Evolutionary conservation across 164 flowering plant species (phyloP).

Genomic region (Macadamia tetraphylla): DNA sequence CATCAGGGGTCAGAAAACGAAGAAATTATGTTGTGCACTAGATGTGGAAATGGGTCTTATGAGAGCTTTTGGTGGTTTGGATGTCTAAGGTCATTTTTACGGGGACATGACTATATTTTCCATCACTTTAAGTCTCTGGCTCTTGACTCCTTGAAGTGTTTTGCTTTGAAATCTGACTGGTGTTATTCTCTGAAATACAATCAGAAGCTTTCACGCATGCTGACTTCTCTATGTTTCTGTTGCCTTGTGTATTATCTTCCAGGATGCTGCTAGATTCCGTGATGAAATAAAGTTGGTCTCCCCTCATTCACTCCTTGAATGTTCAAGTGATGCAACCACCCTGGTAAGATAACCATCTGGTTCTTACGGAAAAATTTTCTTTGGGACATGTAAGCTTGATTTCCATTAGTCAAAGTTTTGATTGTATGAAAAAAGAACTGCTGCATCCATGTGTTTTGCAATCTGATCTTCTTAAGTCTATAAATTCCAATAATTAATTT

Average conservation of each 20-base stretch:
- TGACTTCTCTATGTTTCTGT: background rate
- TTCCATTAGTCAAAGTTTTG: background rate
- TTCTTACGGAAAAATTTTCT: background rate
- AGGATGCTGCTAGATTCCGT: slow-evolving; percentile 82
- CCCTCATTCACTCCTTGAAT: slow-evolving; percentile 66
- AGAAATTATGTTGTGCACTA: background rate
- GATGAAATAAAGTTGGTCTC: slow-evolving; percentile 71
- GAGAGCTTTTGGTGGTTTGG: background rate
- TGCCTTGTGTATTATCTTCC: slow-evolving; percentile 7
- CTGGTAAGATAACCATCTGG: slow-evolving; percentile 37
- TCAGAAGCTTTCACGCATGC: background rate
- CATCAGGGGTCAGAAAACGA: too few relatives aligned
- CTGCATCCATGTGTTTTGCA: background rate
- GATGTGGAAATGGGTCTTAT: background rate
- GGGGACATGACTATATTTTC: too few relatives aligned
- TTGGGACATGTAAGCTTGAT: background rate
- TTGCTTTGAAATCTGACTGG: background rate
- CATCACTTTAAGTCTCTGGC: background rate
- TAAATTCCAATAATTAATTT: too few relatives aligned
- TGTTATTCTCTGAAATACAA: background rate
- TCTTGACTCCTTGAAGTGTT: background rate
- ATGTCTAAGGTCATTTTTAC: background rate
- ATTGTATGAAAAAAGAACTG: background rate
- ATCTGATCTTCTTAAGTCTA: background rate
- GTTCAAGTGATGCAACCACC: slow-evolving; percentile 89